Evolutionary conservation across 345 rosid genomes (phyloP), one percentile per base, ranked within the genome.

Genomic region (Eucalyptus tenuipes): DNA sequence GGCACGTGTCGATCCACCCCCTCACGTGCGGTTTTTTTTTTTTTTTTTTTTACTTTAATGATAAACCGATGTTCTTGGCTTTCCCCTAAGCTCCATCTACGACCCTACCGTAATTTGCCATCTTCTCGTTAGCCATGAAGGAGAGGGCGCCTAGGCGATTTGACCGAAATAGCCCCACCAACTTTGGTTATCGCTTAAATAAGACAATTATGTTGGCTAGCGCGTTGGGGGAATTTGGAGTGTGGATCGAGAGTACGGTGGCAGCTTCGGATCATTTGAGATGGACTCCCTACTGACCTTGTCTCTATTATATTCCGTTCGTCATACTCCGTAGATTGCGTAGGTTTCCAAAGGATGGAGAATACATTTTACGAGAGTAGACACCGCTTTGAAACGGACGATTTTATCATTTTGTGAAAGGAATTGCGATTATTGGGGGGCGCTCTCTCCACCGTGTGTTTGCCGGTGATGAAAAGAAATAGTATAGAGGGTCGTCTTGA

Each of bases 241-340:
- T 87, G 85, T 92, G 89, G 88, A 87, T 89, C 80, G 85, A 25
- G 86, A 89, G 90, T 94, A 90, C 91, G 93, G 93, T 92, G 93
- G 93, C 88, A 88, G 93, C 53, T 92, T 94, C 91, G 92, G 94
- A 90, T 93, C 93, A 91, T 92, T 93, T 87, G 95, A 95, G 90
- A 92, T 91, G 95, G 95, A 93, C 95, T 87, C 89, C 91, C 92
- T 90, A 94, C 95, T 93, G 89, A 93, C 94, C 94, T 92, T 90
- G 91, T 92, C 94, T 88, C 88, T 93, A 88, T 93, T 91, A 92
- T 94, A 92, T 92, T 92, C 93, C 45, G 22, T 0, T 75, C 45
- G 10, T 37, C 75, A 64, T n/a, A 31, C 42, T 20, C 82, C 92
- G 90, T 89, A 91, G 92, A 87, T 91, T 89, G 93, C 93, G 92